Evolutionary conservation across 2,329 filamentous ascomycete genomes (phyloP).

Genomic region (Amesomyces nigricolor): DNA sequence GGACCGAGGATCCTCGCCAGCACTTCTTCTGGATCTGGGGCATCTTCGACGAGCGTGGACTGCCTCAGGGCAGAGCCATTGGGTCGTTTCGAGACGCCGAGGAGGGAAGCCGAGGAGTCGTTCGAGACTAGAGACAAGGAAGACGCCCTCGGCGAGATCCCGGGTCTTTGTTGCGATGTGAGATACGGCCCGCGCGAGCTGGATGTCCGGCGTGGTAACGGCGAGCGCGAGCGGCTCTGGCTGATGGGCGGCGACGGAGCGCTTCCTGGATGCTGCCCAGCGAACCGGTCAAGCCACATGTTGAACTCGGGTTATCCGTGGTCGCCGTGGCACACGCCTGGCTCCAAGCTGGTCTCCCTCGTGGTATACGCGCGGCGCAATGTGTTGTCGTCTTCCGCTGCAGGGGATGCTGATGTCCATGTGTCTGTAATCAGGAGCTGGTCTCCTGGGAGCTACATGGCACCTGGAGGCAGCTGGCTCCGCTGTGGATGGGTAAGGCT

Average conservation of each 20-base stretch:
- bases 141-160: constrained; percentile 65
- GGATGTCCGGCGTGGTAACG: constrained; percentile 61
- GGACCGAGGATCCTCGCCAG: constrained; percentile 47
- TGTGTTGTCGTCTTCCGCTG: neutral
- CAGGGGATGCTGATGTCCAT: neutral
- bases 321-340: neutral
- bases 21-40: constrained; percentile 65
- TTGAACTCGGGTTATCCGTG: constrained; percentile 22
- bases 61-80: constrained; percentile 67
- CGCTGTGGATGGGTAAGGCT: constrained; percentile 1
- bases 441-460: neutral
- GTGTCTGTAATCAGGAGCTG: neutral
- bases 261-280: constrained; percentile 57
- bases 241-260: constrained; percentile 50
- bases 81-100: constrained; percentile 55
- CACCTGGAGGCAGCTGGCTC: constrained; percentile 6
- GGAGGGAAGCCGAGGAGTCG: constrained; percentile 71
- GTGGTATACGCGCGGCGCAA: neutral
- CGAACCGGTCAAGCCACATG: constrained; percentile 91
- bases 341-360: neutral
- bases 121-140: constrained; percentile 71
- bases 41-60: constrained; percentile 45
- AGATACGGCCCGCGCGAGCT: constrained; percentile 64
- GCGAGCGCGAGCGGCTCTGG: constrained; percentile 62
- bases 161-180: constrained; percentile 58